phyloP scores from a whole-genome alignment of 2,329 filamentous ascomycete genomes.

The Pseudocercospora crystallina region DNA sequence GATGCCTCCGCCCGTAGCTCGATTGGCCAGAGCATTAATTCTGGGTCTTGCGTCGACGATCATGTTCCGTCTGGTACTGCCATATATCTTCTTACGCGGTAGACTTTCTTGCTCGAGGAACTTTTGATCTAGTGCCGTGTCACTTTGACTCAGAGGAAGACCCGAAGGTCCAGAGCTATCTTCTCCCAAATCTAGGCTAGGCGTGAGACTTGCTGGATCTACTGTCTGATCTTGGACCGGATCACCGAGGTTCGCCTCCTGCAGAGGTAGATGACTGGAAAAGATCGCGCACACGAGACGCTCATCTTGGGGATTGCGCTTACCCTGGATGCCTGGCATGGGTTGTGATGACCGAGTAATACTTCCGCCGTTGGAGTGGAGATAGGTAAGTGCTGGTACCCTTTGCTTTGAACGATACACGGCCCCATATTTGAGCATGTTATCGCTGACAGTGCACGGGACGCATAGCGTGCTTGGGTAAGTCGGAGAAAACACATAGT shows the following conservation, averaged over 20 bases:
- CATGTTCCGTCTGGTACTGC: constrained; percentile 87
- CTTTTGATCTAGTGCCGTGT: constrained; percentile 20
- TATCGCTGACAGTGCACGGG: constrained; percentile 90
- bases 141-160: constrained; percentile 18
- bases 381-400: constrained; percentile 86
- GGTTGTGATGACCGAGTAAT: constrained; percentile 95
- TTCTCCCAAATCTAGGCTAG: background rate
- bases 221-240: no score
- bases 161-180: background rate
- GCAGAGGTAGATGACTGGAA: constrained; percentile 53
- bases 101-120: constrained; percentile 9
- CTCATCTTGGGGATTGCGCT: constrained; percentile 93
- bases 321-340: constrained; percentile 73
- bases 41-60: constrained; percentile 95
- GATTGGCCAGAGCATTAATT: constrained; percentile 92
- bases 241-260: background rate
- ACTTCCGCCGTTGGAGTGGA: constrained; percentile 97
- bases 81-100: constrained; percentile 60
- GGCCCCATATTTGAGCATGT: constrained; percentile 88
- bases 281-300: constrained; percentile 91
- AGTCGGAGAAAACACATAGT: constrained; percentile 89
- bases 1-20: constrained; percentile 86
- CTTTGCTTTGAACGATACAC: constrained; percentile 84
- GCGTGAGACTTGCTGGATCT: no score
- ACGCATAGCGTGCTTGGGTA: constrained; percentile 86